These are phyloP conservation scores for Lentinula boryana DNA, from an alignment of 768 basidiomycete genomes.

Conservation along the genomic window DNA sequence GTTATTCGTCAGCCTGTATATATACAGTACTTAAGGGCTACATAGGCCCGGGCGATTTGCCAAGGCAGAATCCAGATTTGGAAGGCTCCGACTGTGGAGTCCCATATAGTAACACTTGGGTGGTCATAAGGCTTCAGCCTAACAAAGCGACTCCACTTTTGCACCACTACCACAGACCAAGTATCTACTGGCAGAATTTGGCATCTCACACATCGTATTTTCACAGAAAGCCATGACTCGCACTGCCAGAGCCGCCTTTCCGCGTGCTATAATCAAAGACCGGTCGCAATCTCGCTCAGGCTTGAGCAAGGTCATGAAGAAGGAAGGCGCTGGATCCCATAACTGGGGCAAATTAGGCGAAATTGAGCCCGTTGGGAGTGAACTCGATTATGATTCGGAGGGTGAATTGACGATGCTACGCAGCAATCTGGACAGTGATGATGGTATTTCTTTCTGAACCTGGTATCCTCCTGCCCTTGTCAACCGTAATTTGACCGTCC, in stretches of 20 bases:
- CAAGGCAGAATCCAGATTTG: too few species aligned
- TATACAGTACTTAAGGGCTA: too few species aligned
- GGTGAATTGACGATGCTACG: conserved; percentile 20
- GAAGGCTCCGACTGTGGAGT: too few species aligned
- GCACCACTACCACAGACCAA: not conserved
- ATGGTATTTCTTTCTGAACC: not conserved
- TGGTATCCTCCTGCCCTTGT: not conserved
- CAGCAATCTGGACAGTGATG: not conserved
- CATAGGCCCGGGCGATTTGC: too few species aligned
- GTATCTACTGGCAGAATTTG: not conserved
- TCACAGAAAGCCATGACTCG: conserved; percentile 18
- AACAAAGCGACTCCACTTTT: not conserved
- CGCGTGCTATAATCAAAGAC: conserved; percentile 69
- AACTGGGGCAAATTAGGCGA: conserved; percentile 84
- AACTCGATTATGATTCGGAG: conserved; percentile 34
- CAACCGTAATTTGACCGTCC: not conserved
- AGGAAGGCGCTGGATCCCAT: conserved; percentile 75
- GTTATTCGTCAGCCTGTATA: too few species aligned
- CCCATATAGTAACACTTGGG: too few species aligned
- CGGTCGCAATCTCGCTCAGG: conserved; percentile 78
- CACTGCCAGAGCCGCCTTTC: conserved; percentile 62
- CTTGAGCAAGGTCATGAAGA: conserved; percentile 63
- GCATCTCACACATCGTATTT: too few species aligned
- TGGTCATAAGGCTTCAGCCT: too few species aligned
- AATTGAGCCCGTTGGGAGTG: conserved; percentile 51